Evolutionary conservation across 805 yeast species (phyloP).

Genomic region (Sugiyamaella valdiviana): DNA sequence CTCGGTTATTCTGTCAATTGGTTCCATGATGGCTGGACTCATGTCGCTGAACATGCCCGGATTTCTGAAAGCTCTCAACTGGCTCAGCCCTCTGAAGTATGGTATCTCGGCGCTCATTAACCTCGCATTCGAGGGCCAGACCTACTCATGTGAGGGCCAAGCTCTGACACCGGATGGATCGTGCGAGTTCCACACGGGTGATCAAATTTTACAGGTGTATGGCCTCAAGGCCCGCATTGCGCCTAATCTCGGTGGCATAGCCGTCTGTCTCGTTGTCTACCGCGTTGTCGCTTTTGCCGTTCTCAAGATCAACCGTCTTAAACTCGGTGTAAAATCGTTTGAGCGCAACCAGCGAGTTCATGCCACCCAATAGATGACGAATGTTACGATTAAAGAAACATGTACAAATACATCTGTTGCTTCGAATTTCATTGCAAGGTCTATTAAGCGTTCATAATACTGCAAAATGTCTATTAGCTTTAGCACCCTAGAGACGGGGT

Average conservation of each 20-base stretch:
- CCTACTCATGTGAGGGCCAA: slow-evolving; percentile 45
- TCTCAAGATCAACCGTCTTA: slow-evolving; percentile 22
- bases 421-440: too few species aligned
- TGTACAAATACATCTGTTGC: too few species aligned
- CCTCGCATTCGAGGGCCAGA: slow-evolving; percentile 48
- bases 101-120: slow-evolving; percentile 57
- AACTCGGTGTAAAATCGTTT: slow-evolving; percentile 17
- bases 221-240: slow-evolving; percentile 30
- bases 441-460: too few species aligned
- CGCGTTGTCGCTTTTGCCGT: slow-evolving; percentile 23
- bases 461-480: too few species aligned
- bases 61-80: slow-evolving; percentile 65
- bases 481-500: too few species aligned
- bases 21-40: slow-evolving; percentile 78
- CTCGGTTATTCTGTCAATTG: slow-evolving; percentile 58
- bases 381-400: too few species aligned
- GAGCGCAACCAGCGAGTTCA: neutral
- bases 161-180: slow-evolving; percentile 27
- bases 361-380: too few species aligned
- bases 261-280: slow-evolving; percentile 24
- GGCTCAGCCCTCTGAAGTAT: slow-evolving; percentile 71
- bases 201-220: slow-evolving; percentile 49
- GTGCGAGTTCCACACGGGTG: slow-evolving; percentile 50
- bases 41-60: slow-evolving; percentile 71
- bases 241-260: slow-evolving; percentile 22